A percentile compares a stretch with the other conserved stretches of the same genome.
These are phyloP conservation scores for Halophytophthora batemanensis DNA, from an alignment of 352 stramenopile genomes.

Conservation along the genomic window DNA sequence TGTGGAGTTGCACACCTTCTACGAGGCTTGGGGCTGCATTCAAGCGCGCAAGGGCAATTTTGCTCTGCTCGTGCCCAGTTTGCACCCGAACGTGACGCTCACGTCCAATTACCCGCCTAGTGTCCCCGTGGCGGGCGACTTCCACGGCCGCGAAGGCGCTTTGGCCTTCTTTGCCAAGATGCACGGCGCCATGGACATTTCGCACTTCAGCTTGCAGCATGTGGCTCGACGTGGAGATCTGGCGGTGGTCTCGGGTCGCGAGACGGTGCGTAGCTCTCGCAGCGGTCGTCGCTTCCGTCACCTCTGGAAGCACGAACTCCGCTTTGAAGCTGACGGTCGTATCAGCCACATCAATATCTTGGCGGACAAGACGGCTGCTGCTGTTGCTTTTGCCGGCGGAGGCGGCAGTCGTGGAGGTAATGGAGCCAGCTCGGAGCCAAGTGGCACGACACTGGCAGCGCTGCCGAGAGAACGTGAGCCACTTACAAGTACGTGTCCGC, in stretches of 20 bases:
- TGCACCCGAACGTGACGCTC: conserved; percentile 74
- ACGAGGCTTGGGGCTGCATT: conserved; percentile 73
- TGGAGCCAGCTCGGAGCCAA: conserved; percentile 43
- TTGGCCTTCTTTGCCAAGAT: conserved; percentile 71
- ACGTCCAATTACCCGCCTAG: conserved; percentile 75
- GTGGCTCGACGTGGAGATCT: conserved; percentile 68
- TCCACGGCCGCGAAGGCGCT: conserved; percentile 59
- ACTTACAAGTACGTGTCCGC: conserved; percentile 59
- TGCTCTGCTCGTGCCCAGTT: conserved; percentile 64
- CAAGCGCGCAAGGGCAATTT: conserved; percentile 79
- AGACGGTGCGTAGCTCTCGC: conserved; percentile 64
- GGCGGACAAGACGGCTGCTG: conserved; percentile 73
- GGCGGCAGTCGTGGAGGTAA: conserved; percentile 17
- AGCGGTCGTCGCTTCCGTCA: conserved; percentile 78
- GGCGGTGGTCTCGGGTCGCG: conserved; percentile 72
- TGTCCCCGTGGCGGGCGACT: conserved; percentile 68
- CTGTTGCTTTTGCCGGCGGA: conserved; percentile 66
- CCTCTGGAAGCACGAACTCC: conserved; percentile 81
- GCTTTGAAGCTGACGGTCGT: conserved; percentile 73
- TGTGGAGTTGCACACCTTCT: conserved; percentile 66
- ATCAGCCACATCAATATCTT: conserved; percentile 86
- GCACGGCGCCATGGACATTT: conserved; percentile 67
- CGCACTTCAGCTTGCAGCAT: conserved; percentile 65
- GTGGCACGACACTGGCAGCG: conserved; percentile 35
- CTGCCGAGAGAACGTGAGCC: conserved; percentile 64